Percentiles rank a stretch among this genome's conserved stretches.
Conservation (phyloP, 2,329 filamentous ascomycete species). For the Fusarium sp. region DNA sequence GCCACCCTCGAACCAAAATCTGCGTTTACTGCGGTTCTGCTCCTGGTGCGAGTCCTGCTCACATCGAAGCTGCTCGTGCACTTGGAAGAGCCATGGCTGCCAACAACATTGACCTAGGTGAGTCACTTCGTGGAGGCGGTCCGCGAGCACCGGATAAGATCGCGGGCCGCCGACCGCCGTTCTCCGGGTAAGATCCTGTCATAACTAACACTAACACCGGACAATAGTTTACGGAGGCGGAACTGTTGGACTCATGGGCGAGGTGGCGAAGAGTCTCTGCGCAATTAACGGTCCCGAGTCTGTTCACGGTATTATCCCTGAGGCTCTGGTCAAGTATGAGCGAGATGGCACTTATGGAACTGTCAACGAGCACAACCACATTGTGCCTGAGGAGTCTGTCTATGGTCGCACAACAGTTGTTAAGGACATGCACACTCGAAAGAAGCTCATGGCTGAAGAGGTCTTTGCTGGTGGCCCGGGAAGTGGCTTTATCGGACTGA, state of each 20-base stretch:
- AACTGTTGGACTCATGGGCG: slow-evolving; percentile 95
- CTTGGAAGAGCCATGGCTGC: slow-evolving; percentile 81
- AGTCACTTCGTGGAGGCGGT: slow-evolving; percentile 41
- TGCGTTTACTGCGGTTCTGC: slow-evolving; percentile 96
- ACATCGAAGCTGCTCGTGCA: slow-evolving; percentile 81
- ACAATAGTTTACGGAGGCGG: slow-evolving; percentile 88
- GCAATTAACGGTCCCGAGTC: slow-evolving; percentile 81
- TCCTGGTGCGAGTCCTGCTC: slow-evolving; percentile 77
- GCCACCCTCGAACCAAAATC: slow-evolving; percentile 71
- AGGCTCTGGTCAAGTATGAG: slow-evolving; percentile 85
- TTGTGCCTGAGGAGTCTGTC: slow-evolving; percentile 71
- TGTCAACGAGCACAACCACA: slow-evolving; percentile 62
- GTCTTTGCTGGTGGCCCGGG: slow-evolving; percentile 86
- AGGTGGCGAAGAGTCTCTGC: slow-evolving; percentile 88
- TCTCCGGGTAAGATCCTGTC: neutral
- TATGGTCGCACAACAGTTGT: slow-evolving; percentile 92
- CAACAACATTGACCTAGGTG: slow-evolving; percentile 81
- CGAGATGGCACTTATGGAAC: slow-evolving; percentile 70
- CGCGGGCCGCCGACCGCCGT: slow-evolving; percentile 16
- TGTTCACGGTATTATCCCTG: slow-evolving; percentile 95
- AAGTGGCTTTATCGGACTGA: slow-evolving; percentile 88
- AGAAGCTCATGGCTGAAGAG: slow-evolving; percentile 91
- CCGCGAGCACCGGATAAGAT: neutral
- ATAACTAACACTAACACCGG: slow-evolving; percentile 26
- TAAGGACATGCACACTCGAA: slow-evolving; percentile 95